Evolutionary conservation across 352 stramenopile genomes (phyloP).

Genomic region (Globisporangium nagaii): DNA sequence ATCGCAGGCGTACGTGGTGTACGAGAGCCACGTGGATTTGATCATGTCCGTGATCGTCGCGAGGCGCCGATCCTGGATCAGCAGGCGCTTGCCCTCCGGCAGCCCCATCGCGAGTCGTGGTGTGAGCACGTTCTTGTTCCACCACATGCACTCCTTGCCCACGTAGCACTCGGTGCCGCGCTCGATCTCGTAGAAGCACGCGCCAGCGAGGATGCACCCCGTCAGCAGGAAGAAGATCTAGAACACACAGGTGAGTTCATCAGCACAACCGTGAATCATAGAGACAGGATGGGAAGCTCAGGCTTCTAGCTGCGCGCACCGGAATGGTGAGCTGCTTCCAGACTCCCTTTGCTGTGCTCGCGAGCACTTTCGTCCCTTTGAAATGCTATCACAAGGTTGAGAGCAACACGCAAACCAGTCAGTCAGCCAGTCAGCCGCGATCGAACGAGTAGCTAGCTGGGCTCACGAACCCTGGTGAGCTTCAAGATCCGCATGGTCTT

Average conservation of each 20-base stretch:
- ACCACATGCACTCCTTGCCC: conserved; percentile 49
- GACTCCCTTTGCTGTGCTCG: conserved; percentile 44
- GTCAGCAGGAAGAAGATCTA: conserved; percentile 79
- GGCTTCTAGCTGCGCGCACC: conserved; percentile 26
- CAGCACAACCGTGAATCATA: background rate
- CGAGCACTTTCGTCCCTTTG: conserved; percentile 54
- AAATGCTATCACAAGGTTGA: conserved; percentile 53
- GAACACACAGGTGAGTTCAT: too few relatives aligned
- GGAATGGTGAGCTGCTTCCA: conserved; percentile 61
- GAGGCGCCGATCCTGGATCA: conserved; percentile 49
- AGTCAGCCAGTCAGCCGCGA: background rate
- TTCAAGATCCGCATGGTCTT: conserved; percentile 79
- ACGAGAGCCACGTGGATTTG: conserved; percentile 65
- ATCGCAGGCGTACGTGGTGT: conserved; percentile 59
- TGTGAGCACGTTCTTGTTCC: conserved; percentile 48
- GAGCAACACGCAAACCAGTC: background rate
- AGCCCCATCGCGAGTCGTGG: conserved; percentile 25
- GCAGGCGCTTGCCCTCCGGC: conserved; percentile 47
- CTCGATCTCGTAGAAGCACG: conserved; percentile 72
- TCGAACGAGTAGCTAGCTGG: background rate
- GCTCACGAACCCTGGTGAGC: conserved; percentile 34
- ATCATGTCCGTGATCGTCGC: conserved; percentile 65
- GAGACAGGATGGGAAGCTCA: background rate
- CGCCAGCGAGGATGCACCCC: conserved; percentile 53
- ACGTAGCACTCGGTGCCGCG: conserved; percentile 64